Base-by-base conservation (phyloP, 768 basidiomycete species). In the Suillus fuscotomentosus region DNA sequence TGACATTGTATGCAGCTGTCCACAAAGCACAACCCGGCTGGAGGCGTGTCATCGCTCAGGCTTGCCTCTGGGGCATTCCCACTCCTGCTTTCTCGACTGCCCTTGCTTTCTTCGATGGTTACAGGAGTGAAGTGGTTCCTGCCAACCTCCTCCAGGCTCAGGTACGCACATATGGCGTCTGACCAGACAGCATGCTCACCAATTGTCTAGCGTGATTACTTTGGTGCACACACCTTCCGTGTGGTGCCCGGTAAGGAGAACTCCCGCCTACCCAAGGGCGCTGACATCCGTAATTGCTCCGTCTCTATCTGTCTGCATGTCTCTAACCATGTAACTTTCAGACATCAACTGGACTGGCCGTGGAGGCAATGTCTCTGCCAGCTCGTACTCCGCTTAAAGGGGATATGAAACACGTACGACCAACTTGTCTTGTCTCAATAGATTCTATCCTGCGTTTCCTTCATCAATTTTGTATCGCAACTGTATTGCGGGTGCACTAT, bases 261-360 rank as follows among this genome's bases (percentile, higher is more conserved):
- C 78, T 83, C 83, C 59, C 88, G 81, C 73, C 88, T 97, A 80
- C 86, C 88, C 80, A 72, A 85, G 64, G 90, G 87, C 75, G 81
- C 92, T 79, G 93, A 97, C 75, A 95, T 98, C 76, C 93, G 92
- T 94, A 76, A 72, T 93, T 87, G 24, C 48, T 39, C 42, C 68
- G n/a, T 60, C 6, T 50, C 47, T 24, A 5, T 22, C 6, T n/a
- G 38, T 48, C 31, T 60, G 36, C 13, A 54, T 27, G 34, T 15
- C 34, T 63, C 61, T 66, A 64, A 71, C 15, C 47, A 11, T 38
- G 36, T 10, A 20, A 59, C 5, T 20, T 42, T 14, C 65, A 92
- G 97, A 99, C 81, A 84, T 97, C 81, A 98, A 97, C 85, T 99
- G 97, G 97, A 99, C 96, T 70, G 97, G 97, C 54, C 94, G 94